These are phyloP conservation scores for Alternaria arborescens DNA, from an alignment of 2,329 filamentous ascomycete genomes.

Conservation along the genomic window DNA sequence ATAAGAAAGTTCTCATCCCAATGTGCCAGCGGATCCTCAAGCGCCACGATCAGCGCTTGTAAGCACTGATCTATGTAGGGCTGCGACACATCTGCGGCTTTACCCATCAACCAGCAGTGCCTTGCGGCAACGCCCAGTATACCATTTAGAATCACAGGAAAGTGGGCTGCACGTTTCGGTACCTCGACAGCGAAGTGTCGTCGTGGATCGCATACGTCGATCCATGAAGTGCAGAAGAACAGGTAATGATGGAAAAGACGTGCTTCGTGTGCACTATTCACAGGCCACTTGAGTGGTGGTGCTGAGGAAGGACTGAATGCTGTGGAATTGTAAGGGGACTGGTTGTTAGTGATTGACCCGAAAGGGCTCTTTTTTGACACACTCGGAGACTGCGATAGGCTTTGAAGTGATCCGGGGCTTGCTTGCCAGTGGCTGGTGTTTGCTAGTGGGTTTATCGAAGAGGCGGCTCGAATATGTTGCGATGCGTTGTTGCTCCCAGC, in stretches of 20 bases:
- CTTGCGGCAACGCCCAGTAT: constrained; percentile 58
- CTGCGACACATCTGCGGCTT: constrained; percentile 54
- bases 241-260: constrained; percentile 43
- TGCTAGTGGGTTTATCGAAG: constrained; percentile 12
- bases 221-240: constrained; percentile 40
- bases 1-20: constrained; percentile 59
- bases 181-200: constrained; percentile 57
- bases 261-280: constrained; percentile 35
- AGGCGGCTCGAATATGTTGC: constrained; percentile 13
- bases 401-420: constrained; percentile 23
- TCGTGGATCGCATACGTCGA: constrained; percentile 38
- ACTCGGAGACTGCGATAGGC: constrained; percentile 9
- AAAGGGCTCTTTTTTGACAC: constrained; percentile 25
- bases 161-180: constrained; percentile 57
- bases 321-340: constrained; percentile 36
- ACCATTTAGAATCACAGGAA: constrained; percentile 59
- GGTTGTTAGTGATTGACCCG: constrained; percentile 24
- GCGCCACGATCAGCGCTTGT: constrained; percentile 56
- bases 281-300: constrained; percentile 34
- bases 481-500: constrained; percentile 1
- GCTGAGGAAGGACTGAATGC: constrained; percentile 36
- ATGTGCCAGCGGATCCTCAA: constrained; percentile 53
- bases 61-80: constrained; percentile 58
- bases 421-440: constrained; percentile 18
- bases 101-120: constrained; percentile 54